A percentile compares a stretch with the other conserved stretches of the same genome.
phyloP scores from a whole-genome alignment of 768 basidiomycete species.

The Phylloporus scabripes region DNA sequence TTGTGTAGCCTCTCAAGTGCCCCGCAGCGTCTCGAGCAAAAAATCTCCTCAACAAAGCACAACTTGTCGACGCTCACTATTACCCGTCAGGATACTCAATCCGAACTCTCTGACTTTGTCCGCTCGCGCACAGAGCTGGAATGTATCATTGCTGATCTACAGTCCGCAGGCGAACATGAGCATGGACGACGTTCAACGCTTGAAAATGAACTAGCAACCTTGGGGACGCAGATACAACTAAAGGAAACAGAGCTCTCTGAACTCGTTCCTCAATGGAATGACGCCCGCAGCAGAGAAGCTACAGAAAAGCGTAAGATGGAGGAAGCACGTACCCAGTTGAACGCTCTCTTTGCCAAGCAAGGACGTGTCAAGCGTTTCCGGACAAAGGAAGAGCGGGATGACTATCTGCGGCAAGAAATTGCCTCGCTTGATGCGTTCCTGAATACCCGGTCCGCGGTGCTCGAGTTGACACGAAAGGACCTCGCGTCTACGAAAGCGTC shows the following conservation, averaged over 20 bases:
- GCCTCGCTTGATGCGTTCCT: constrained; percentile 59
- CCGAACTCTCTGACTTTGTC: constrained; percentile 83
- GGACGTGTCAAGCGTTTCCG: constrained; percentile 83
- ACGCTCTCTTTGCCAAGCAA: constrained; percentile 82
- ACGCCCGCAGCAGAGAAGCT: constrained; percentile 44
- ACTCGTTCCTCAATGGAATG: constrained; percentile 67
- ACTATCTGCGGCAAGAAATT: constrained; percentile 77
- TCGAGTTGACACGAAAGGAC: constrained; percentile 50
- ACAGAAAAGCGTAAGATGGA: constrained; percentile 66
- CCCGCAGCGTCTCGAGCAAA: constrained; percentile 65
- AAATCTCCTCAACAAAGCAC: constrained; percentile 66
- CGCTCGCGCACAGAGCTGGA: constrained; percentile 82
- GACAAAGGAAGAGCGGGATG: constrained; percentile 78
- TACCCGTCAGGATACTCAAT: constrained; percentile 68
- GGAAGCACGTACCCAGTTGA: constrained; percentile 62
- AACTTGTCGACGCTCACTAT: constrained; percentile 62
- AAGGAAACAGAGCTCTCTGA: constrained; percentile 60
- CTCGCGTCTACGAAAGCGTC: constrained; percentile 43
- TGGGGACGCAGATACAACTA: constrained; percentile 56
- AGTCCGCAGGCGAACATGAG: constrained; percentile 55
- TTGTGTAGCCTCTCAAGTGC: neutral
- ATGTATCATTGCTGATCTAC: constrained; percentile 76
- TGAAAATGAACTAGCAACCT: constrained; percentile 54
- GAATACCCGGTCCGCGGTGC: constrained; percentile 47
- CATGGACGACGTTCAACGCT: constrained; percentile 60